A percentile compares a stretch with the other conserved stretches of the same genome.
phyloP scores from a whole-genome alignment of 768 basidiomycete genomes.

The Boletus reticuloceps region DNA sequence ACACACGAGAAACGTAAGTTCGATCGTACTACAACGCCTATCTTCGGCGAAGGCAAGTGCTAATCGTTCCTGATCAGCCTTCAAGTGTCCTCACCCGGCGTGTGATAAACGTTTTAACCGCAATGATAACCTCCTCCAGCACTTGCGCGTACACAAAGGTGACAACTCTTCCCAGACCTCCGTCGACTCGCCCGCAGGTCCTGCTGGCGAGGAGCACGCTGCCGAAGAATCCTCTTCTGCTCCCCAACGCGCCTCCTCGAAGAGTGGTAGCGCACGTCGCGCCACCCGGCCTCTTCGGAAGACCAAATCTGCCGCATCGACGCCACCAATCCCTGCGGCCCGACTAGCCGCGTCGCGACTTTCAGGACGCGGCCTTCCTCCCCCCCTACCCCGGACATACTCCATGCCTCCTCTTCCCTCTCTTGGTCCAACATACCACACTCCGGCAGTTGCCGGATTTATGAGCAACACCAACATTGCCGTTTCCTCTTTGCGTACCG shows the following conservation, averaged over 20 bases:
- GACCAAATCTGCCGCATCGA: slow-evolving; percentile 35
- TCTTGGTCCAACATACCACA: slow-evolving; percentile 26
- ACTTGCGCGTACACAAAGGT: slow-evolving; percentile 65
- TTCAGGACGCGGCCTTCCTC: slow-evolving; percentile 28
- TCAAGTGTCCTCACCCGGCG: slow-evolving; percentile 61
- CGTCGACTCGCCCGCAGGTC: slow-evolving; percentile 27
- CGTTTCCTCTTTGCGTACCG: slow-evolving; percentile 34
- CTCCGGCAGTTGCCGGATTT: slow-evolving; percentile 25
- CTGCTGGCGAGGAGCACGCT: slow-evolving; percentile 22
- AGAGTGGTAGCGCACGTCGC: slow-evolving; percentile 22
- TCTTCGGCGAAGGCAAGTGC: slow-evolving; percentile 14
- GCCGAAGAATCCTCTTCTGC: slow-evolving; percentile 20
- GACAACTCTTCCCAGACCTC: slow-evolving; percentile 35
- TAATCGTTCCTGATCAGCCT: slow-evolving; percentile 48
- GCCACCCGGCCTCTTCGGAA: slow-evolving; percentile 32
- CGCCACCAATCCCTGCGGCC: slow-evolving; percentile 33
- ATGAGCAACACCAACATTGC: slow-evolving; percentile 36
- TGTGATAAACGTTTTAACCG: slow-evolving; percentile 78
- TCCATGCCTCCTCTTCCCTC: slow-evolving; percentile 33
- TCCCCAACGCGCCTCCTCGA: slow-evolving; percentile 25
- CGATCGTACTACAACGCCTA: slow-evolving; percentile 13
- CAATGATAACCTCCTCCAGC: slow-evolving; percentile 79
- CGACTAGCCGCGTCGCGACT: slow-evolving; percentile 34
- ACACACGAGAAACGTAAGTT: slow-evolving; percentile 75
- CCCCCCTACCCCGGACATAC: slow-evolving; percentile 33